These are phyloP conservation scores for Gnomoniopsis smithogilvyi DNA, from an alignment of 2,329 filamentous ascomycete genomes.

Conservation along the genomic window DNA sequence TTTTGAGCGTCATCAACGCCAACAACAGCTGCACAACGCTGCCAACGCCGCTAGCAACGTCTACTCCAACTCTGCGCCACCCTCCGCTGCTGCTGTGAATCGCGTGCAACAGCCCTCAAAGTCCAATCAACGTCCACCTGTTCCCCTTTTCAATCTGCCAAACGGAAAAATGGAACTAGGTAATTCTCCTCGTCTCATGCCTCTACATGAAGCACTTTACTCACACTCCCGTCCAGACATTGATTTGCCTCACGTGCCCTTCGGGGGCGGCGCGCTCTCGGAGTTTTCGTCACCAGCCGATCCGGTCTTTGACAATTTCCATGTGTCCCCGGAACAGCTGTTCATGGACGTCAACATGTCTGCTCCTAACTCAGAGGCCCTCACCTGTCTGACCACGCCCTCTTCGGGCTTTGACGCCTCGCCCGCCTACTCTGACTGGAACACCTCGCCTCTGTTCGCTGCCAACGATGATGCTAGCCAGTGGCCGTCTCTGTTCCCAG, in stretches of 20 bases:
- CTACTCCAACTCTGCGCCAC: slow-evolving; percentile 65
- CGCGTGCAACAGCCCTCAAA: slow-evolving; percentile 44
- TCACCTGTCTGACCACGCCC: slow-evolving; percentile 83
- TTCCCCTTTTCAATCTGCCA: slow-evolving; percentile 67
- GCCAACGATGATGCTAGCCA: slow-evolving; percentile 53
- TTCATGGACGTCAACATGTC: slow-evolving; percentile 64
- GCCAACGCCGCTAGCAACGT: slow-evolving; percentile 25
- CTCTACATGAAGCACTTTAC: slow-evolving; percentile 20
- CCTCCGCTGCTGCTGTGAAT: slow-evolving; percentile 56
- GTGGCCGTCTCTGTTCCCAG: slow-evolving; percentile 75
- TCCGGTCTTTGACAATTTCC: slow-evolving; percentile 55
- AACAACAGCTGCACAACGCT: slow-evolving; percentile 40
- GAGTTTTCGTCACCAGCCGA: slow-evolving; percentile 53
- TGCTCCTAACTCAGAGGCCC: slow-evolving; percentile 75
- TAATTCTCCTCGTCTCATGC: slow-evolving; percentile 31
- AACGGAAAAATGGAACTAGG: slow-evolving; percentile 58
- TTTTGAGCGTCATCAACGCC: not conserved
- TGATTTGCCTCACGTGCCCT: slow-evolving; percentile 34
- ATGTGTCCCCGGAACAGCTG: slow-evolving; percentile 78
- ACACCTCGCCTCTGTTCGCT: slow-evolving; percentile 69
- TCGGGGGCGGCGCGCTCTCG: slow-evolving; percentile 42
- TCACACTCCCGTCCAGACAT: slow-evolving; percentile 47
- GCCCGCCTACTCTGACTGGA: slow-evolving; percentile 19
- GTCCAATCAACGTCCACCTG: slow-evolving; percentile 53
- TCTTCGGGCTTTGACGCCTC: slow-evolving; percentile 34